These are phyloP conservation scores for Clathrus columnatus DNA, from an alignment of 768 basidiomycete species.

Conservation along the genomic window DNA sequence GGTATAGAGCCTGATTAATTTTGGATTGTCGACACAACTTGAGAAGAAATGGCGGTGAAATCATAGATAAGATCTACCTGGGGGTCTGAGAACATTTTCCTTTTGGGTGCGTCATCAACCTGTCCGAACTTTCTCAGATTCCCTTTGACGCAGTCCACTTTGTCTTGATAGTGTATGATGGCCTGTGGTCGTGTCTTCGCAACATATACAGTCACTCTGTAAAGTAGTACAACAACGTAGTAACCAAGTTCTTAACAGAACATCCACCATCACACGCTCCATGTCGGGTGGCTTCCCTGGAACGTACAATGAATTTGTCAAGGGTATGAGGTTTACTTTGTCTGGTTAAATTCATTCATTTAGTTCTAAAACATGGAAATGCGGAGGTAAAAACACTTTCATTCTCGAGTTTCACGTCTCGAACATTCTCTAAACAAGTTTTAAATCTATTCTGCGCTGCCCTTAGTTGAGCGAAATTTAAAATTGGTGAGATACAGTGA, in stretches of 20 bases:
- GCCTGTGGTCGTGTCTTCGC: conserved; percentile 79
- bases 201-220: neutral
- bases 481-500: conserved; percentile 86
- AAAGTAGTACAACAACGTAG: conserved; percentile 32
- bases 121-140: no score
- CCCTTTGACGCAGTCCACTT: conserved; percentile 70
- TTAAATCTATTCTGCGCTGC: conserved; percentile 90
- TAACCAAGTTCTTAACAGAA: conserved; percentile 93
- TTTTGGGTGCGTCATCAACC: no score
- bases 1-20: no score
- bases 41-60: no score
- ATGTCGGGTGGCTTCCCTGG: conserved; percentile 80
- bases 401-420: conserved; percentile 65
- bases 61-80: no score
- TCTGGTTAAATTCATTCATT: conserved; percentile 33
- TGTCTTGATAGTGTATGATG: conserved; percentile 66
- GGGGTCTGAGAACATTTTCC: no score
- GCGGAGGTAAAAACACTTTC: conserved; percentile 20
- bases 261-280: conserved; percentile 86
- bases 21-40: no score
- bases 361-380: neutral
- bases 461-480: conserved; percentile 85
- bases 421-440: conserved; percentile 73
- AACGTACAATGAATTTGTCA: conserved; percentile 92
- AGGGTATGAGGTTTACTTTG: conserved; percentile 82